phyloP scores from a whole-genome alignment of 1,284 basidiomycete species.

The Butyriboletus appendiculatus region DNA sequence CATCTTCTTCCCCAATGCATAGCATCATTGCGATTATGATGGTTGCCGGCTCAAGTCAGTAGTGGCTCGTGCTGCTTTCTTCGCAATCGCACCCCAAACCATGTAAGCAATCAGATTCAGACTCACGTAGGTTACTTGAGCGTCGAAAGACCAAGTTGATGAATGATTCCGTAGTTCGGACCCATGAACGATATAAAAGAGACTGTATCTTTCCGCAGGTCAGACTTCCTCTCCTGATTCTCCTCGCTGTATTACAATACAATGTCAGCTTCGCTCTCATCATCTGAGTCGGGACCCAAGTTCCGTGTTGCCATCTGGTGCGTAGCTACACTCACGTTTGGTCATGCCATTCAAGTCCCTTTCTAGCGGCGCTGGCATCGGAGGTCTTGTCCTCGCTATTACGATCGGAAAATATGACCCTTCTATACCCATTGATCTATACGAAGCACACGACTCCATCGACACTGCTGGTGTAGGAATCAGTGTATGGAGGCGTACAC shows the following conservation, averaged over 20 bases:
- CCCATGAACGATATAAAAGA: not conserved
- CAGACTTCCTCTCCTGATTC: not conserved
- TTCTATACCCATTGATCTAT: conserved; percentile 21
- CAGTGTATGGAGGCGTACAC: conserved; percentile 1
- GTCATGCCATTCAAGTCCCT: not conserved
- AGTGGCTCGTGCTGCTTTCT: too few relatives aligned
- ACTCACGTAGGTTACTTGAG: too few relatives aligned
- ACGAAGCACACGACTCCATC: conserved; percentile 20
- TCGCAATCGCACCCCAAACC: too few relatives aligned
- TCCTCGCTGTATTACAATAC: not conserved
- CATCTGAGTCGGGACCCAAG: not conserved
- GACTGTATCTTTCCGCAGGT: not conserved
- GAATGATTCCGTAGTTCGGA: too few relatives aligned
- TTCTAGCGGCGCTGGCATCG: conserved; percentile 22
- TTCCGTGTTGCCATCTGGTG: conserved; percentile 26
- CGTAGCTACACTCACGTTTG: not conserved
- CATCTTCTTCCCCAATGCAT: too few relatives aligned
- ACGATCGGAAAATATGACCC: conserved; percentile 25
- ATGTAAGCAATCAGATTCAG: too few relatives aligned
- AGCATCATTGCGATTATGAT: too few relatives aligned
- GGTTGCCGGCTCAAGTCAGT: too few relatives aligned
- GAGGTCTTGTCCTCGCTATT: conserved; percentile 20
- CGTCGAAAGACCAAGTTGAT: too few relatives aligned
- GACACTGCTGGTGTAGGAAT: conserved; percentile 18
- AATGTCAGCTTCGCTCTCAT: conserved; percentile 1